phyloP scores from a whole-genome alignment of 257 asterid genomes.

The Verbena officinalis region DNA sequence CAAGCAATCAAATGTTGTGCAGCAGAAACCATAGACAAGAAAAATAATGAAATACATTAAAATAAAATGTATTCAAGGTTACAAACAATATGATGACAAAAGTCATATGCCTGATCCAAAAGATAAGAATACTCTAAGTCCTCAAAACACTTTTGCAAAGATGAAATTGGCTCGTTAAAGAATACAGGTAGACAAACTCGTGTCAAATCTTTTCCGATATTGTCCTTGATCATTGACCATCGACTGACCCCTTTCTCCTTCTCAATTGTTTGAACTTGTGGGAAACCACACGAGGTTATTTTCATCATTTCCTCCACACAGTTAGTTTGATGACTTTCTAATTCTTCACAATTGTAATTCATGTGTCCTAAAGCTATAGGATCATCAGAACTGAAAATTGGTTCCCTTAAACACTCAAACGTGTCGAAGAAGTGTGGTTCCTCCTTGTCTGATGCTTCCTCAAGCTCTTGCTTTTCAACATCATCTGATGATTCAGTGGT shows the following conservation, averaged over 20 bases:
- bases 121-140: conserved; percentile 92
- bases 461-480: conserved; percentile 88
- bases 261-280: conserved; percentile 71
- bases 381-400: too few species aligned
- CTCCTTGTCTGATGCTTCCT: conserved; percentile 88
- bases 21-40: too few species aligned
- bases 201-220: conserved; percentile 91
- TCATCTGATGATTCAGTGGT: conserved; percentile 96
- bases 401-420: conserved; percentile 62
- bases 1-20: too few species aligned
- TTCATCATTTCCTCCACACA: too few species aligned
- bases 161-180: conserved; percentile 89
- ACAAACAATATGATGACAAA: too few species aligned
- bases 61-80: too few species aligned
- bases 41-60: too few species aligned
- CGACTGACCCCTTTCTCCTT: conserved; percentile 88
- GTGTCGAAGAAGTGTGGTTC: conserved; percentile 75
- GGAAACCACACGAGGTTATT: too few species aligned
- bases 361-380: too few species aligned
- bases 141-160: conserved; percentile 88
- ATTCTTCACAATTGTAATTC: conserved; percentile 60
- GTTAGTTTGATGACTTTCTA: too few species aligned
- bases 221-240: conserved; percentile 97
- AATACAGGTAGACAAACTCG: conserved; percentile 93
- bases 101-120: conserved; percentile 84